A percentile compares a stretch with the other conserved stretches of the same genome.
phyloP scores from a whole-genome alignment of 208 protist species.

The Trypanosoma caninum region DNA sequence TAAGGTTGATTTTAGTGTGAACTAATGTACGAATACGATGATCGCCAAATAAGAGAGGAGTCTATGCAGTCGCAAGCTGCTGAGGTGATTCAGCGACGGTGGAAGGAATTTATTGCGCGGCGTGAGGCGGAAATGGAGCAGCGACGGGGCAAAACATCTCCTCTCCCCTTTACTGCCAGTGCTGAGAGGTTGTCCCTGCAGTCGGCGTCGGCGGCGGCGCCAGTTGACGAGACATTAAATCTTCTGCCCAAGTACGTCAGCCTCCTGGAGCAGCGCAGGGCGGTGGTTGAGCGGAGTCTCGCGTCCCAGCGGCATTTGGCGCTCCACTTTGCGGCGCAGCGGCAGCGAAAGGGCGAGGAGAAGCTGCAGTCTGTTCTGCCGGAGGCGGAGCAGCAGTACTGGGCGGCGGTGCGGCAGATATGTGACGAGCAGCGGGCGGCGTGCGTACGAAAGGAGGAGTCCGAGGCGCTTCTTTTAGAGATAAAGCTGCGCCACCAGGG shows the following conservation, averaged over 20 bases:
- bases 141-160: not conserved
- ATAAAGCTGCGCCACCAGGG: constrained; percentile 47
- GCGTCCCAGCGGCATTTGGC: constrained; percentile 64
- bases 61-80: constrained; percentile 46
- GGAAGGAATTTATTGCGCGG: constrained; percentile 39
- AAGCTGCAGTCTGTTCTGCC: constrained; percentile 35
- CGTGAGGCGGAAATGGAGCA: constrained; percentile 18
- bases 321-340: constrained; percentile 78
- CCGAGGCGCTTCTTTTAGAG: constrained; percentile 45
- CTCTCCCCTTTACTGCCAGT: not conserved
- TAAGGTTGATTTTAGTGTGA: not conserved
- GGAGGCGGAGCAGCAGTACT: constrained; percentile 79
- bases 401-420: constrained; percentile 61
- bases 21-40: constrained; percentile 43
- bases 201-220: constrained; percentile 17
- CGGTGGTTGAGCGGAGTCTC: constrained; percentile 58
- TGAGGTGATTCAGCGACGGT: constrained; percentile 63
- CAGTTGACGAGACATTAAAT: constrained; percentile 32
- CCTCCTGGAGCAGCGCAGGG: constrained; percentile 52
- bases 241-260: constrained; percentile 59
- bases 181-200: constrained; percentile 5
- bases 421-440: constrained; percentile 50
- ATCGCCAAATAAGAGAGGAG: constrained; percentile 49
- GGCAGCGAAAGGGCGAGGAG: constrained; percentile 67
- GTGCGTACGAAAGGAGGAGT: constrained; percentile 25